A percentile compares a stretch with the other conserved stretches of the same genome.
phyloP scores from a whole-genome alignment of 768 basidiomycete species.

The Termitomyces heimii region DNA sequence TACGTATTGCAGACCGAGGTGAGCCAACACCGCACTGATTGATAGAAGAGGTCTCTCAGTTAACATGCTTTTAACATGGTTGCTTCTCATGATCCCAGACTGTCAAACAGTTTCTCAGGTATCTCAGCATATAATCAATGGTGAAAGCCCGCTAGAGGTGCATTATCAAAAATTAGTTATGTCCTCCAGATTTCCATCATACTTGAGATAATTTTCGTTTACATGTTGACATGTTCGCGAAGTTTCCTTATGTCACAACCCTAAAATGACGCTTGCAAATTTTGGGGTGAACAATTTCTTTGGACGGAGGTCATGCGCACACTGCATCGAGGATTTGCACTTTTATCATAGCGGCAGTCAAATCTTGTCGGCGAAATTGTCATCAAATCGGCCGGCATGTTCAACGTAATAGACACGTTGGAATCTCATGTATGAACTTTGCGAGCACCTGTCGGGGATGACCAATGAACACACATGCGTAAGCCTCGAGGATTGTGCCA shows the following conservation, averaged over 20 bases:
- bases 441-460: neutral
- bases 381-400: neutral
- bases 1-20: no score
- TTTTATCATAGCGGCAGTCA: neutral
- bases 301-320: no score
- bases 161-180: neutral
- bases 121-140: neutral
- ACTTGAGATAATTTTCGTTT: neutral
- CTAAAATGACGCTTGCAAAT: neutral
- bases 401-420: conserved; percentile 2
- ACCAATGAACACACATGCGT: neutral
- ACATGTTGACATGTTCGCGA: neutral
- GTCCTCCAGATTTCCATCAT: neutral
- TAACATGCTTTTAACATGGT: no score
- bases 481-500: neutral
- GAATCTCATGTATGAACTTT: neutral
- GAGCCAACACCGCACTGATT: no score
- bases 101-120: no score
- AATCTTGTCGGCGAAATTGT: neutral
- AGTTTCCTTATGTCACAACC: neutral
- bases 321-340: no score
- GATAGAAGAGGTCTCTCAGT: no score
- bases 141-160: neutral
- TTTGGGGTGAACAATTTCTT: neutral
- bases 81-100: no score